Percentiles rank a stretch among this genome's conserved stretches.
These are phyloP conservation scores for Chloropicon primus DNA, from an alignment of 139 green algal genomes.

Conservation along the genomic window DNA sequence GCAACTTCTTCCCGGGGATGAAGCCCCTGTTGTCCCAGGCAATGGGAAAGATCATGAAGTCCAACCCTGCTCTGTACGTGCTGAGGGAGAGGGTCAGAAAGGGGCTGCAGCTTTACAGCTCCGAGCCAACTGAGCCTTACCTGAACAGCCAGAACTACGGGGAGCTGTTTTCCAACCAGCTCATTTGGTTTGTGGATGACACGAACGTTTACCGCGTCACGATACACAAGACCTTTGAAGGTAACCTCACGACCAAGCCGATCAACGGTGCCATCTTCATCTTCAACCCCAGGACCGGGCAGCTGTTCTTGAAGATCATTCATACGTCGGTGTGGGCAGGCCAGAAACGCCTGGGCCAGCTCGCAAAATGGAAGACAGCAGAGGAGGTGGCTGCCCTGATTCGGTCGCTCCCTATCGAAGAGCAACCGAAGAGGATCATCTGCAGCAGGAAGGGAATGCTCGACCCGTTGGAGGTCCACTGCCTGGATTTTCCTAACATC, in stretches of 20 bases:
- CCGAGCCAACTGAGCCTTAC: constrained; percentile 98
- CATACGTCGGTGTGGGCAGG: constrained; percentile 97
- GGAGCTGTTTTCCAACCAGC: constrained; percentile 97
- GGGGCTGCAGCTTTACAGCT: constrained; percentile 92
- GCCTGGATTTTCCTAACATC: constrained; percentile 99
- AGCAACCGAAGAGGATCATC: constrained; percentile 99
- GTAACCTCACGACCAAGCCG: constrained; percentile 95
- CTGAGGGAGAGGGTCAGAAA: constrained; percentile 96
- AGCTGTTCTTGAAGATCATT: constrained; percentile 99
- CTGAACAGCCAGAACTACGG: constrained; percentile 94
- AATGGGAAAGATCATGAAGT: constrained; percentile 79
- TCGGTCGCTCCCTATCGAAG: constrained; percentile 88
- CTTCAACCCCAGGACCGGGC: constrained; percentile 97
- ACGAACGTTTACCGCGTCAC: constrained; percentile 99
- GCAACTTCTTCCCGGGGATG: constrained; percentile 97
- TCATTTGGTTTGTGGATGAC: constrained; percentile 99
- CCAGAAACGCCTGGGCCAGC: constrained; percentile 96
- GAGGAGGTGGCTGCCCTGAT: constrained; percentile 91
- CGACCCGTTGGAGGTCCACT: constrained; percentile 96
- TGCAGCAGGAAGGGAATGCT: constrained; percentile 98
- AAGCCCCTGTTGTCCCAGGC: constrained; percentile 87
- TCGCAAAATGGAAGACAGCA: constrained; percentile 99
- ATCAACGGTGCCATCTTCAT: constrained; percentile 99
- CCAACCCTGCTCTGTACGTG: constrained; percentile 97
- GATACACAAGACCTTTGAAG: constrained; percentile 99